Evolutionary conservation across 176 grass and related monocot species (phyloP), one percentile per base, ranked within the genome.

Genomic region (Triticum monococcum): DNA sequence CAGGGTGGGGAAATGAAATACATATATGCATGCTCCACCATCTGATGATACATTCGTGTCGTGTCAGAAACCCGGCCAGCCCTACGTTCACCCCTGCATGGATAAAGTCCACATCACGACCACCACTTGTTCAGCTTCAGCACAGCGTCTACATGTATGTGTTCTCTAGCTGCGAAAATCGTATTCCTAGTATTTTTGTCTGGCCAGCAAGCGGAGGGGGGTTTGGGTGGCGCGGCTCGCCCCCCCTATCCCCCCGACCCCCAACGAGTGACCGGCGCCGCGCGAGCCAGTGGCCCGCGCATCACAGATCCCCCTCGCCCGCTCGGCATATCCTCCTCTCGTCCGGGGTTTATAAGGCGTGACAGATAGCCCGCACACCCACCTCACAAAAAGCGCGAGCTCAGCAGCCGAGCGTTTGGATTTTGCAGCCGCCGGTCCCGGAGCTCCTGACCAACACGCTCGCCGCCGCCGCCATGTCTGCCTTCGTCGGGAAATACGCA

Each of bases 401-500:
- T 79, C 67, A 70, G 85, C 86, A 81, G 22, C 85, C 20, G 36
- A 84, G 86, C 68, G 71, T 50, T 95, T 93, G 88, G 87, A 87
- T 79, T 77, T 85, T 81, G 76, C 87, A 75, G 67, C 82, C 63
- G 62, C 26, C 63, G 32, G 16, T 75, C 69, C 80, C 57, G 46
- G 50, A 59, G 59, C 48, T 37, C 80, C 24, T 67, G n/a, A 74
- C 56, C 71, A n/a, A 54, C 54, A 22, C 52, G 52, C 17, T 57
- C 50, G 16, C 50, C 50, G 50, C 48, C 48, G 48, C 24, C 90
- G 81, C 59, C 81, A 98, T 95, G 96, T 98, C 96, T 86, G 93
- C 96, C 86, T 98, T 98, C 64, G 85, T 91, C 68, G 96, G 96
- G 69, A 98, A 95, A 88, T 95, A 95, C 88, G 64, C 96, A 94